phyloP scores from a whole-genome alignment of 2,329 filamentous ascomycete species.

The Fusarium sp. region DNA sequence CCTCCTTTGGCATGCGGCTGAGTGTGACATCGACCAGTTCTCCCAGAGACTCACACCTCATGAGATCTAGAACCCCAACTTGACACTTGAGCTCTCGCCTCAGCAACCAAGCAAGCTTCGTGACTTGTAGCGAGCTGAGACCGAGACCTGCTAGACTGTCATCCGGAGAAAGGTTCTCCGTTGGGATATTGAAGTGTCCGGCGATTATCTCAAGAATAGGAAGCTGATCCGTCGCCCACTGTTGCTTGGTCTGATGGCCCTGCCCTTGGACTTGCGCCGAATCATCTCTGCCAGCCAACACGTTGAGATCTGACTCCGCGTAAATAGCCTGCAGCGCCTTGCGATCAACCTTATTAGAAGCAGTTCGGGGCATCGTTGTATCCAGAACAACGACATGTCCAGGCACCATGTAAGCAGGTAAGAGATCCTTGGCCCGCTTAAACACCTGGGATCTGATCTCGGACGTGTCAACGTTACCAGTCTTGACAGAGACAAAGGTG shows the following conservation, averaged over 20 bases:
- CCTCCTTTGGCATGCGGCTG: background rate
- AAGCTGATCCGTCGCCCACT: background rate
- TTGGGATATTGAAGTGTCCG: slow-evolving; percentile 9
- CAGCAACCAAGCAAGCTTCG: slow-evolving; percentile 16
- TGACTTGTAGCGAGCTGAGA: slow-evolving; percentile 22
- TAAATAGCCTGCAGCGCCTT: slow-evolving; percentile 19
- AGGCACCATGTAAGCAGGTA: slow-evolving; percentile 22
- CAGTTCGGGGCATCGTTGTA: slow-evolving; percentile 19
- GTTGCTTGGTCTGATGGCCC: background rate
- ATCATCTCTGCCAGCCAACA: background rate
- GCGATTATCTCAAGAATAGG: background rate
- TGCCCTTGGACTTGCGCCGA: fast-evolving
- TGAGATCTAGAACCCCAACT: slow-evolving; percentile 20
- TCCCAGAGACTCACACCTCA: slow-evolving; percentile 2
- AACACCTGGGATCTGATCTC: slow-evolving; percentile 9
- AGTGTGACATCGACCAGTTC: slow-evolving; percentile 6
- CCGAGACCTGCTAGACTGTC: slow-evolving; percentile 22
- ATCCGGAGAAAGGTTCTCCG: background rate
- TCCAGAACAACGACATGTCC: slow-evolving; percentile 22
- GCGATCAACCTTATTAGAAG: slow-evolving; percentile 26
- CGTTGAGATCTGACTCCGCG: background rate
- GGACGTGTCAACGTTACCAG: background rate
- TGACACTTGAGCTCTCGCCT: slow-evolving; percentile 5
- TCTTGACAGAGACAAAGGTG: slow-evolving; percentile 20
- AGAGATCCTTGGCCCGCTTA: slow-evolving; percentile 4